These are phyloP conservation scores for Fusarium sp. DNA, from an alignment of 2,329 filamentous ascomycete genomes.

Conservation along the genomic window DNA sequence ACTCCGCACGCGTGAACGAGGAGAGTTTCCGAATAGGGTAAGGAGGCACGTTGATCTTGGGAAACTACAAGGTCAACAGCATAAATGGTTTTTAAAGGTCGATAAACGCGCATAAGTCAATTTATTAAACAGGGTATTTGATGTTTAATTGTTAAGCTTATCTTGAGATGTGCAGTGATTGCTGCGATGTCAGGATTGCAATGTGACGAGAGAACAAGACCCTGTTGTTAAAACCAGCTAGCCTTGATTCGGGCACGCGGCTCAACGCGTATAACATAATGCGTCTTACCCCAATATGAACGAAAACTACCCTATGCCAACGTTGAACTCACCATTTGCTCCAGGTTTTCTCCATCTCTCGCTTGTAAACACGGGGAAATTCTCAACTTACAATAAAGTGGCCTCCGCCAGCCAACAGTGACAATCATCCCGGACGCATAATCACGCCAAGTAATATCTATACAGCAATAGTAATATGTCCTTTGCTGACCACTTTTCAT, in stretches of 20 bases:
- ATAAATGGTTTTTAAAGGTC: not conserved
- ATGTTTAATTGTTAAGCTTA: not conserved
- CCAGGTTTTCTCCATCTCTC: not conserved
- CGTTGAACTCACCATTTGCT: fast-evolving
- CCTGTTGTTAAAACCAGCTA: not conserved
- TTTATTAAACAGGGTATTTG: not conserved
- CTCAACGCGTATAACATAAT: not conserved
- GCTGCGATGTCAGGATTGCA: not conserved
- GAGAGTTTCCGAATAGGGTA: fast-evolving
- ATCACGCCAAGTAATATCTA: not conserved
- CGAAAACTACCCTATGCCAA: not conserved
- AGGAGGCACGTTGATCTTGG: not conserved
- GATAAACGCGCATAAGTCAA: not conserved
- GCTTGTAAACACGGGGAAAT: not conserved
- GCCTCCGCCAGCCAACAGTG: not conserved
- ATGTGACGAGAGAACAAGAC: not conserved
- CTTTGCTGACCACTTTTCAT: not conserved
- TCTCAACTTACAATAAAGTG: not conserved
- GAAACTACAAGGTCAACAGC: not conserved
- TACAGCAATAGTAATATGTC: not conserved
- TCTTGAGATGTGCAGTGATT: not conserved
- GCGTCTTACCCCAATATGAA: not conserved
- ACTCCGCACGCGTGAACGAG: not conserved
- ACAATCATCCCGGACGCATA: not conserved
- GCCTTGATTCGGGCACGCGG: not conserved